Base-by-base conservation (phyloP, 2,329 filamentous ascomycete genomes). In the Xylaria hypoxylon region DNA sequence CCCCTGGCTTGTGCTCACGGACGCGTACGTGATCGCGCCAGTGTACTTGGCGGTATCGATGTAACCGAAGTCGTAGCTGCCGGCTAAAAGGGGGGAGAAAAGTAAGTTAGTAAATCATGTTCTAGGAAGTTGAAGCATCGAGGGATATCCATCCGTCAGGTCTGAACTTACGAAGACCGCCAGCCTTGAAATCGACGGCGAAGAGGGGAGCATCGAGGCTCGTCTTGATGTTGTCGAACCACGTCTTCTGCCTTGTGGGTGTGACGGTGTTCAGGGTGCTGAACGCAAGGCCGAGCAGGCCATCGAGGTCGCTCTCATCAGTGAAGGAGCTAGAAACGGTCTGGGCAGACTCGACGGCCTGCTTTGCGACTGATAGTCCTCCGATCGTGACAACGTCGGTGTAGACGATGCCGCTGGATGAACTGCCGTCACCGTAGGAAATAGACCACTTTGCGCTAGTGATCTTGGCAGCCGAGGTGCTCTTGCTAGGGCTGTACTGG, bases 31-130 rank as follows among this genome's bases (percentile, higher is more conserved):
- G 40, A 79, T 71, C 10, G 67, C 45, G 28, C 77, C 76, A 1
- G 69, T 73, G 72, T 74, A 72, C 40, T 72, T 72, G 7, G 63
- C 57, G 51, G 51, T 56, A 68, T 79, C 76, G 62, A 79, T 73
- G 68, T 67, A 75, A 42, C 78, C 78, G 64, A 80, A 80, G 71
- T 77, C 75, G 69, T 79, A 80, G 40, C 64, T 71, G 19, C 78
- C 78, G 50, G 76, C 72, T 65, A 51, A 42, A 42, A 8, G 1
- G 24, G 33, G 26, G n/a, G 35, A 33, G 15, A 19, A 6, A 53
- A 4, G 38, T 28, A 5, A 38, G 64, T 64, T 45, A 60, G 59
- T 31, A n/a, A n/a, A 42, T 22, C 3, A 5, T 42, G 15, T 24
- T 2, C 19, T 15, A 5, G n/a, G 11, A 24, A 38, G 10, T 7